phyloP scores from a whole-genome alignment of 805 yeast genomes.

The Candida endomychidarum region DNA sequence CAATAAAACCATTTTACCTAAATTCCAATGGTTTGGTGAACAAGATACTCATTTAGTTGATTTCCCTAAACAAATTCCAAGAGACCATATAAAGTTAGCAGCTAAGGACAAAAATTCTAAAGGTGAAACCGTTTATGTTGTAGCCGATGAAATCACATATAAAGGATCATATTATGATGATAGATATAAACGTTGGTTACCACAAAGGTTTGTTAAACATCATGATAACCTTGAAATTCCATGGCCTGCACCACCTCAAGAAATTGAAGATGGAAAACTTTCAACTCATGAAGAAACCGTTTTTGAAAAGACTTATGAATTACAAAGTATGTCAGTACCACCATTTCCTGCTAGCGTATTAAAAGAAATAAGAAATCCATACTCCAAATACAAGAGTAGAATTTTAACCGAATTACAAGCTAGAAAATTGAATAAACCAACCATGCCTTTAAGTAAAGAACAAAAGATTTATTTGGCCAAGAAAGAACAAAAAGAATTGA shows the following conservation, averaged over 20 bases:
- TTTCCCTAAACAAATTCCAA: conserved; percentile 62
- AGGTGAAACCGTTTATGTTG: conserved; percentile 67
- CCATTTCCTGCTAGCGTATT: conserved; percentile 72
- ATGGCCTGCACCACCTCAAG: conserved; percentile 75
- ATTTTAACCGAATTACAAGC: conserved; percentile 59
- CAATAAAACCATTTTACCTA: conserved; percentile 66
- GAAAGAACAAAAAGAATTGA: conserved; percentile 32
- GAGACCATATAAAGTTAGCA: conserved; percentile 67
- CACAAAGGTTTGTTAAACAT: conserved; percentile 72
- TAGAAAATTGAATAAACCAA: conserved; percentile 62
- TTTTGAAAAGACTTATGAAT: conserved; percentile 72
- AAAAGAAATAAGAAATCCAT: conserved; percentile 70
- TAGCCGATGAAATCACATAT: conserved; percentile 70
- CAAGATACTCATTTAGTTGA: conserved; percentile 71
- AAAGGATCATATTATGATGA: conserved; percentile 73
- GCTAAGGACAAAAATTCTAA: conserved; percentile 70
- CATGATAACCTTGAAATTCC: conserved; percentile 74
- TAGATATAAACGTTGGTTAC: conserved; percentile 69
- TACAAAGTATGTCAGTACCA: conserved; percentile 61
- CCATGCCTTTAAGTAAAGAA: conserved; percentile 70
- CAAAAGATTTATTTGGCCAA: conserved; percentile 64
- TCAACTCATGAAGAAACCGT: conserved; percentile 59
- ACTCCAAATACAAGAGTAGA: conserved; percentile 62
- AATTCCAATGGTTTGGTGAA: conserved; percentile 66
- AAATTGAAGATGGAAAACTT: conserved; percentile 53